phyloP scores from a whole-genome alignment of 257 asterid genomes.

The Gentiana straminea region DNA sequence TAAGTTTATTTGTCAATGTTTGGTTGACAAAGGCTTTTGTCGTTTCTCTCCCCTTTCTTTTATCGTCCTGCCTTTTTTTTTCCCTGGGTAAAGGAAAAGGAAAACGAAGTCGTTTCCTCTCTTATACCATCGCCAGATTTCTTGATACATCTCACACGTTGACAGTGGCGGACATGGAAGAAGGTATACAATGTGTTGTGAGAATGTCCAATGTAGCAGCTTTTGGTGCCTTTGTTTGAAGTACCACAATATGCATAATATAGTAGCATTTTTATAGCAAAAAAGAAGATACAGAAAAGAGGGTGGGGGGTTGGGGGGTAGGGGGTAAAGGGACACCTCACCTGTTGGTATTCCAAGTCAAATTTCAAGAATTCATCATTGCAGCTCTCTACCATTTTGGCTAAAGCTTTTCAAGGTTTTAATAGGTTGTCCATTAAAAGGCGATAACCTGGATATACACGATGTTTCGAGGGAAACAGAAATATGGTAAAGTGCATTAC shows the following conservation, averaged over 20 bases:
- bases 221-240: constrained; percentile 60
- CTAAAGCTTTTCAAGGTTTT: constrained; percentile 76
- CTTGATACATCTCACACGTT: constrained; percentile 21
- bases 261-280: too few relatives aligned
- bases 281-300: neutral
- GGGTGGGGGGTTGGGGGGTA: neutral
- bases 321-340: neutral
- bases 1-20: too few relatives aligned
- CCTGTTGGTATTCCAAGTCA: constrained; percentile 88
- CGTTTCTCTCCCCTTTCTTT: too few relatives aligned
- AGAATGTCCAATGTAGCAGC: constrained; percentile 88
- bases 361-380: constrained; percentile 62
- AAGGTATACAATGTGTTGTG: constrained; percentile 78
- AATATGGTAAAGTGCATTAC: too few relatives aligned
- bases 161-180: constrained; percentile 82
- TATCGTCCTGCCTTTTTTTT: too few relatives aligned
- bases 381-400: constrained; percentile 81
- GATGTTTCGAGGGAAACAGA: neutral
- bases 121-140: too few relatives aligned
- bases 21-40: too few relatives aligned
- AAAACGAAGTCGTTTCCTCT: too few relatives aligned
- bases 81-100: too few relatives aligned
- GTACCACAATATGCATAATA: constrained; percentile 62
- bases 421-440: constrained; percentile 64
- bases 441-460: constrained; percentile 45